These are phyloP conservation scores for Rhodosporidiobolus sp. DNA, from an alignment of 768 basidiomycete species.

Conservation along the genomic window DNA sequence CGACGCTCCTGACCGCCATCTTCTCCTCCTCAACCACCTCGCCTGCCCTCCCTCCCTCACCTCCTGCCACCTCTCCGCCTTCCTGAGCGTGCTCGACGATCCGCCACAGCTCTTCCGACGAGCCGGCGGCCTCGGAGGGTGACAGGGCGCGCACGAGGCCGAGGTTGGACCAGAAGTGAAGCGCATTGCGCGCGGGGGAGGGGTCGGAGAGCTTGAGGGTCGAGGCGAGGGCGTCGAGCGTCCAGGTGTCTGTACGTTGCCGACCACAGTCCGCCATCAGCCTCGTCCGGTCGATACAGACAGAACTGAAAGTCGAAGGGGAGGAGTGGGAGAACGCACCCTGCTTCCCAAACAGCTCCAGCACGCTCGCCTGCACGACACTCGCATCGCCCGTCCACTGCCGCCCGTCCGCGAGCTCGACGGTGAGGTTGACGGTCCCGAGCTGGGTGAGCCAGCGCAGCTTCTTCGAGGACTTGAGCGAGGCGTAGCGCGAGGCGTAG, in stretches of 20 bases:
- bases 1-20: slow-evolving; percentile 44
- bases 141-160: slow-evolving; percentile 63
- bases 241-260: slow-evolving; percentile 56
- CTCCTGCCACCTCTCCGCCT: slow-evolving; percentile 32
- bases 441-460: slow-evolving; percentile 85
- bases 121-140: slow-evolving; percentile 47
- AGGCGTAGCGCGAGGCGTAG: slow-evolving; percentile 72
- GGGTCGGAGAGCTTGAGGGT: slow-evolving; percentile 66
- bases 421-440: slow-evolving; percentile 73
- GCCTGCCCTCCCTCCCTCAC: too few species aligned
- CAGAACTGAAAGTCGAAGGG: neutral
- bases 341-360: slow-evolving; percentile 76
- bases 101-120: slow-evolving; percentile 55
- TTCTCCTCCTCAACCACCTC: slow-evolving; percentile 25
- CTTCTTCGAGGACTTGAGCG: slow-evolving; percentile 87
- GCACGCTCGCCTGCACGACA: slow-evolving; percentile 84
- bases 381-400: slow-evolving; percentile 69
- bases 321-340: slow-evolving; percentile 50
- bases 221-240: slow-evolving; percentile 63
- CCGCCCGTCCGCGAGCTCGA: slow-evolving; percentile 76
- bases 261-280: neutral
- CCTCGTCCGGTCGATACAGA: neutral
- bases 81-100: slow-evolving; percentile 62
- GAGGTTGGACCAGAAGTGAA: slow-evolving; percentile 77
- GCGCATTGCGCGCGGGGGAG: slow-evolving; percentile 64